phyloP scores from a whole-genome alignment of 148 eudicot species.

The Spergularia marina region DNA sequence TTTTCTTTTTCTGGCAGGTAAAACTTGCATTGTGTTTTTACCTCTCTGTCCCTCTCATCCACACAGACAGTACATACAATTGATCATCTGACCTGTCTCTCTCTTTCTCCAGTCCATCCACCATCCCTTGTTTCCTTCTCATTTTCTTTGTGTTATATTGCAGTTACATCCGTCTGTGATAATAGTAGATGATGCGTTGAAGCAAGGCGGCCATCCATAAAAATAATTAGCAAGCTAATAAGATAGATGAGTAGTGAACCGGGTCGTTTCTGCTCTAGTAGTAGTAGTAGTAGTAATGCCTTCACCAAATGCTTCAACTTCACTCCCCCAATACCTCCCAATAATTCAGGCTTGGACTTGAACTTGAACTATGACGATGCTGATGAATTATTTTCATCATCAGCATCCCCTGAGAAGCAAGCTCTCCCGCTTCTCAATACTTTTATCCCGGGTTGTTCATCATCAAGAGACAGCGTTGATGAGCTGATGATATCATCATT shows the following conservation, averaged over 20 bases:
- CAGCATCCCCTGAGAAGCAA: constrained; percentile 21
- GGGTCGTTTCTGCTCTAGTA: no score
- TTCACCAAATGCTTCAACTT: constrained; percentile 49
- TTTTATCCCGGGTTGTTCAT: not conserved
- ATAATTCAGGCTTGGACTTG: constrained; percentile 16
- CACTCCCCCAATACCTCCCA: constrained; percentile 31
- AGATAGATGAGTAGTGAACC: constrained; percentile 23
- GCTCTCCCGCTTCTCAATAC: constrained; percentile 54
- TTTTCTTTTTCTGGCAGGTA: no score
- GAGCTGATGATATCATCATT: not conserved
- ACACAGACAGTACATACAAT: no score
- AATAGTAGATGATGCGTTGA: no score
- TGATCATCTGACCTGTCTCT: not conserved
- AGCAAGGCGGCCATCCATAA: no score
- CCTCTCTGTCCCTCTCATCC: constrained; percentile 15
- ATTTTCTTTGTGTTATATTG: no score
- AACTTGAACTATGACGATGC: not conserved
- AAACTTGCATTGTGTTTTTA: not conserved
- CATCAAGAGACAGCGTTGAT: not conserved
- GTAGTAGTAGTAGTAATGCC: constrained; percentile 29
- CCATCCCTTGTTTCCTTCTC: not conserved
- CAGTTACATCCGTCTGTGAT: no score
- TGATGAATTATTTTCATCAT: not conserved
- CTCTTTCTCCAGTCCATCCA: not conserved
- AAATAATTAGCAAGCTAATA: no score